Evolutionary conservation across 2,329 filamentous ascomycete genomes (phyloP).

Genomic region (Acephala macrosclerotiorum): DNA sequence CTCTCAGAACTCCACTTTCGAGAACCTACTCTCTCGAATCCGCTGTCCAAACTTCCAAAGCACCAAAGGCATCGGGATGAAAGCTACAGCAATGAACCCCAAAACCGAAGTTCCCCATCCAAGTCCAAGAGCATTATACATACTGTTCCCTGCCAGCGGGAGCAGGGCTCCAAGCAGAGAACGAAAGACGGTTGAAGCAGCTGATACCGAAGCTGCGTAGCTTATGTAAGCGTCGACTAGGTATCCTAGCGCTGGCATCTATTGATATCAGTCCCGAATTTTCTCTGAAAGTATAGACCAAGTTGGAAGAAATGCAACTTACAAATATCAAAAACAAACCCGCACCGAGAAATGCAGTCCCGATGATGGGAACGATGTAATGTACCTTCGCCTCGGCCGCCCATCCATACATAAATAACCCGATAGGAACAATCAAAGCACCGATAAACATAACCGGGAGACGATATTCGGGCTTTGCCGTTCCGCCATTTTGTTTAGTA

Average conservation of each 20-base stretch:
- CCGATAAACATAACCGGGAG: slow-evolving; percentile 51
- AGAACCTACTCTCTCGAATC: neutral
- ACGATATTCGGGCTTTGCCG: slow-evolving; percentile 47
- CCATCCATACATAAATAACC: slow-evolving; percentile 58
- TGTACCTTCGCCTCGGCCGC: slow-evolving; percentile 48
- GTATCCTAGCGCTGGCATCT: slow-evolving; percentile 52
- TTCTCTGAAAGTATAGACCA: too few species aligned
- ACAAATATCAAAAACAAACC: slow-evolving; percentile 29
- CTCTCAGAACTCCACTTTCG: neutral
- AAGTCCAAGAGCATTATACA: slow-evolving; percentile 51
- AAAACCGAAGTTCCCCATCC: slow-evolving; percentile 50
- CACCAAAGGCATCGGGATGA: neutral
- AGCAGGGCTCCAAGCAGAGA: slow-evolving; percentile 57
- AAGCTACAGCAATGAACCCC: neutral
- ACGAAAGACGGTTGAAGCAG: slow-evolving; percentile 49
- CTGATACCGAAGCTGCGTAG: slow-evolving; percentile 49
- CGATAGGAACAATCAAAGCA: slow-evolving; percentile 49
- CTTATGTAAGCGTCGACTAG: slow-evolving; percentile 52
- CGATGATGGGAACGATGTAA: slow-evolving; percentile 52
- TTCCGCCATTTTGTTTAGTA: slow-evolving; percentile 45
- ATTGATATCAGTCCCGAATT: neutral
- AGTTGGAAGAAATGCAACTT: neutral
- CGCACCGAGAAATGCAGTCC: slow-evolving; percentile 49
- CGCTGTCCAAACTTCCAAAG: slow-evolving; percentile 1
- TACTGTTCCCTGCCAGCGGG: slow-evolving; percentile 54